Evolutionary conservation across 2,329 filamentous ascomycete genomes (phyloP).

Genomic region (Diaporthe sp.): DNA sequence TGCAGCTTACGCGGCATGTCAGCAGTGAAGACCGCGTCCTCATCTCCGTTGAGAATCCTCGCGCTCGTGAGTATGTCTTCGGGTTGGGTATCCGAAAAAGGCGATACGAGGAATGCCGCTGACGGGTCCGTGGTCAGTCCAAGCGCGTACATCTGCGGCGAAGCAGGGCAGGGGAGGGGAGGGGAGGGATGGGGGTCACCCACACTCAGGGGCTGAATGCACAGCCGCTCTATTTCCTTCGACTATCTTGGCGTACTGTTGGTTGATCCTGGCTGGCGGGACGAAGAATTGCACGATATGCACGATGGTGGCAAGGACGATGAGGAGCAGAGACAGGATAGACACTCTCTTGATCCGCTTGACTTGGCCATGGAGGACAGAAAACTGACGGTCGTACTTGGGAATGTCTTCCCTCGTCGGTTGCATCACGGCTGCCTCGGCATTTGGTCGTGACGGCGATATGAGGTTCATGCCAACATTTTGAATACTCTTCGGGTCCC

Average conservation of each 20-base stretch:
- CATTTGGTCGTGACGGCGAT: background rate
- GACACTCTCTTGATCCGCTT: constrained; percentile 19
- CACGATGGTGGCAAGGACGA: constrained; percentile 11
- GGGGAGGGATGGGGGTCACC: background rate
- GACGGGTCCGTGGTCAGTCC: constrained; percentile 16
- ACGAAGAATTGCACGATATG: constrained; percentile 25
- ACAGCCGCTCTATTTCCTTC: constrained; percentile 10
- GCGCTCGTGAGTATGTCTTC: constrained; percentile 11
- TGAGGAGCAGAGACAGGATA: background rate
- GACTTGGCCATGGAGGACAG: constrained; percentile 3
- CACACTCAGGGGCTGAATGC: constrained; percentile 24
- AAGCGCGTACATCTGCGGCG: background rate
- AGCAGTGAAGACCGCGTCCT: background rate
- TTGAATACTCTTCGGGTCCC: constrained; percentile 18
- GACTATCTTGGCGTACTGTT: constrained; percentile 21
- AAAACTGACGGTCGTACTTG: constrained; percentile 9
- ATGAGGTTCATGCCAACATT: constrained; percentile 25
- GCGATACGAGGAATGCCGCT: constrained; percentile 25
- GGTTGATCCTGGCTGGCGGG: constrained; percentile 15
- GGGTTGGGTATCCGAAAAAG: constrained; percentile 11
- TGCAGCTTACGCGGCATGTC: constrained; percentile 12
- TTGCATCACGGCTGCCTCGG: background rate
- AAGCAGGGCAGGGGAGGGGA: constrained; percentile 10
- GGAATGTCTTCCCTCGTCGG: background rate
- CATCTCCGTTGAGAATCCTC: background rate